Base-by-base conservation (phyloP, 768 basidiomycete species). In the Leccinellum luteum region DNA sequence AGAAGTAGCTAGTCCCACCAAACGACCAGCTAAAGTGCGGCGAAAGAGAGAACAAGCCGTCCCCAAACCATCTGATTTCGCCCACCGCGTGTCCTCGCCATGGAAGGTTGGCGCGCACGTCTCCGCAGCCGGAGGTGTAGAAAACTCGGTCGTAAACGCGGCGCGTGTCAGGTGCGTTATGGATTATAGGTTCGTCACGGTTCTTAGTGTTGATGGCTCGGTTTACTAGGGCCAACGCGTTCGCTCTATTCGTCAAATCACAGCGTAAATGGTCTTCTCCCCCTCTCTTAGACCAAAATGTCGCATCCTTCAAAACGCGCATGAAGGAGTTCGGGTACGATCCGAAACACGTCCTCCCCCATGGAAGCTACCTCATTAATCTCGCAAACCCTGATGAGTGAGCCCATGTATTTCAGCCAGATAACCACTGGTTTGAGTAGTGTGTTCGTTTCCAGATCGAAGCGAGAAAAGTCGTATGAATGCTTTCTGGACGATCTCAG, bases 41-140 rank as follows among this genome's bases (percentile, higher is more conserved):
- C 48, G 54, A 51, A 68, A 63, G 55, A 64, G 49, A 23, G 41
- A 56, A 8, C 43, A 53, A 3, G 35, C 31, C 3, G 45, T 60
- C 21, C 63, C 61, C 3, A 61, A 57, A 13, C 67, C 66, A 12
- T 69, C 64, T 9, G 74, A 73, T 54, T 75, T 72, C 50, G 34
- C 65, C 9, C 25, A 66, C 6, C 70, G 77, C 6, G 59, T 64
- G 1, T 51, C 61, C 0, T 80, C 75, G 45, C 63, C 66, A 0
- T 89, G 86, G 86, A 87, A 88, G 66, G 76, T 94, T 13, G 92
- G 92, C 2, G 90, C 91, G 4, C 92, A 95, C 65, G 88, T 93
- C 23, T 92, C 90, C 14, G 81, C 88, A 9, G 83, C 85, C 1
- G 91, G 90, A 3, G 92, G 92, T 1, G 83, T 92, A 0, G 88